These are phyloP conservation scores for Aphanomyces cochlioides DNA, from an alignment of 352 stramenopile species.

Conservation along the genomic window DNA sequence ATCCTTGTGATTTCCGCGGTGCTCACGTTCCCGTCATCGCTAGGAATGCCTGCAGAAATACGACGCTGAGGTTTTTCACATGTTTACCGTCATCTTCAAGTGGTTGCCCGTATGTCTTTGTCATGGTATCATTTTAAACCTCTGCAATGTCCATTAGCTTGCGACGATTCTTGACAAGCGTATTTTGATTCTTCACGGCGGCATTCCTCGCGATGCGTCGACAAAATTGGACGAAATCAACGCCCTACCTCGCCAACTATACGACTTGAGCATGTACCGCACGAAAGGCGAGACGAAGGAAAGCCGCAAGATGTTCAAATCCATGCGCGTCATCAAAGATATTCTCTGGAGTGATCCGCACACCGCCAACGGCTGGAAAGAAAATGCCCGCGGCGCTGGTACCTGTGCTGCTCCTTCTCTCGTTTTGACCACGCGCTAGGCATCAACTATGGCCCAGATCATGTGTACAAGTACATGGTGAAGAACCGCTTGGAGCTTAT, in stretches of 20 bases:
- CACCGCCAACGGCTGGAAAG: slow-evolving; percentile 52
- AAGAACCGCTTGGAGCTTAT: slow-evolving; percentile 80
- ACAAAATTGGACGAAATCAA: slow-evolving; percentile 62
- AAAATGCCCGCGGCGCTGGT: slow-evolving; percentile 74
- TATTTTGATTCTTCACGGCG: slow-evolving; percentile 72
- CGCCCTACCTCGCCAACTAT: slow-evolving; percentile 53
- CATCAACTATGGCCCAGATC: slow-evolving; percentile 66
- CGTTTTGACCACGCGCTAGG: slow-evolving; percentile 22
- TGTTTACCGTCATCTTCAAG: slow-evolving; percentile 78
- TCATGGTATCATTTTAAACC: not conserved
- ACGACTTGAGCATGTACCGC: slow-evolving; percentile 57
- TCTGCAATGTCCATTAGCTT: slow-evolving; percentile 31
- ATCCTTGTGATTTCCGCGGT: not conserved
- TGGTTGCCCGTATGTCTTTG: slow-evolving; percentile 43
- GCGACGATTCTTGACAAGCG: slow-evolving; percentile 69
- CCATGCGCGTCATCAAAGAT: slow-evolving; percentile 72
- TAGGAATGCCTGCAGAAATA: slow-evolving; percentile 78
- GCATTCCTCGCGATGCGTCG: slow-evolving; percentile 53
- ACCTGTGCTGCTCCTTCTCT: not conserved
- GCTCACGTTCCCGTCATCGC: not conserved
- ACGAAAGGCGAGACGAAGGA: slow-evolving; percentile 48
- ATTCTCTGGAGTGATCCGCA: slow-evolving; percentile 82
- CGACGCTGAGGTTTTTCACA: slow-evolving; percentile 65
- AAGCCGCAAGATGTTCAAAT: slow-evolving; percentile 38
- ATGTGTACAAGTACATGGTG: slow-evolving; percentile 83